Percentiles rank a stretch among this genome's conserved stretches.
These are phyloP conservation scores for Nicotiana rustica DNA, from an alignment of 305 asterid species.

Conservation along the genomic window DNA sequence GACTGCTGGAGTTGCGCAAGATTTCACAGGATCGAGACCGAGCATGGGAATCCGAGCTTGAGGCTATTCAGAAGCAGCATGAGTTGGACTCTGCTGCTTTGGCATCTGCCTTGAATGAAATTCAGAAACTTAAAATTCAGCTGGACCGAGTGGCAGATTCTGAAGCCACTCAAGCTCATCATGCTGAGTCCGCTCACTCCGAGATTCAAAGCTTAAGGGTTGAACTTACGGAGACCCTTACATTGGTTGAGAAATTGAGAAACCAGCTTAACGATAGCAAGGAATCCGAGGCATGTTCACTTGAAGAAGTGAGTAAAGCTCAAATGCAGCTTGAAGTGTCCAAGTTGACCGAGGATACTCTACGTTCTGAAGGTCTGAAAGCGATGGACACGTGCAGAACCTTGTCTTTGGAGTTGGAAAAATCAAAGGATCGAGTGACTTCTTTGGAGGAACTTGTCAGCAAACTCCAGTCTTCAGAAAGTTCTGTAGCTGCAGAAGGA, in stretches of 20 bases:
- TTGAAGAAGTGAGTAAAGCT: slow-evolving; percentile 66
- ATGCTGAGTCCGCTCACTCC: slow-evolving; percentile 66
- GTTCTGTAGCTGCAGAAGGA: slow-evolving; percentile 33
- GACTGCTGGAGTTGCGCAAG: slow-evolving; percentile 76
- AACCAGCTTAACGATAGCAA: slow-evolving; percentile 63
- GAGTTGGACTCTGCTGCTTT: slow-evolving; percentile 76
- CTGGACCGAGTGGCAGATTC: slow-evolving; percentile 62
- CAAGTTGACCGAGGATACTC: slow-evolving; percentile 57
- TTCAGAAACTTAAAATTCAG: slow-evolving; percentile 74
- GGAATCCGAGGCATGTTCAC: slow-evolving; percentile 65
- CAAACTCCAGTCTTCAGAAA: slow-evolving; percentile 50
- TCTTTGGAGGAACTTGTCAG: slow-evolving; percentile 67
- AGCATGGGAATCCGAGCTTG: slow-evolving; percentile 85
- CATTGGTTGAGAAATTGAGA: slow-evolving; percentile 66
- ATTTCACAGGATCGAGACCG: slow-evolving; percentile 86
- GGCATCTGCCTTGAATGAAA: slow-evolving; percentile 73
- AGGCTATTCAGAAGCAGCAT: slow-evolving; percentile 80
- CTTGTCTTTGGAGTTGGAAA: slow-evolving; percentile 64
- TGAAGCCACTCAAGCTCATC: slow-evolving; percentile 67
- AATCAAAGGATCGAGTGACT: slow-evolving; percentile 55
- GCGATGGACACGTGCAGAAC: slow-evolving; percentile 53
- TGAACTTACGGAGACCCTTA: slow-evolving; percentile 69
- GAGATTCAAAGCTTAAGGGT: slow-evolving; percentile 67
- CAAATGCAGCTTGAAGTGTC: slow-evolving; percentile 67
- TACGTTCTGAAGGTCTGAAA: slow-evolving; percentile 53